Conservation (phyloP, 1,284 basidiomycete species). For the Sanghuangporus sanghuang region DNA sequence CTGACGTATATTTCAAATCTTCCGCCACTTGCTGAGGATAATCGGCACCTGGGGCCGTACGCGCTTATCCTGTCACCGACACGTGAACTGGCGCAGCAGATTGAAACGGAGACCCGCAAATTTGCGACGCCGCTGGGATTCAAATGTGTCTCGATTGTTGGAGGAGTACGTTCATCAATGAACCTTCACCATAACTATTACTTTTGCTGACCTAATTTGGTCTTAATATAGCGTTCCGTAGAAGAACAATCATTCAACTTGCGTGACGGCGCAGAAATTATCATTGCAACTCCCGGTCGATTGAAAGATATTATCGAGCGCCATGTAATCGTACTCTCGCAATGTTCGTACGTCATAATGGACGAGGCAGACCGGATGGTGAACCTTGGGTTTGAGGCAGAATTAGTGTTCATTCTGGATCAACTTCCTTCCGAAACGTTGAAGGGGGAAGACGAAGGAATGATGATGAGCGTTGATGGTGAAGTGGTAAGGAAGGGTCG, state of each 20-base stretch:
- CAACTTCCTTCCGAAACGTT: constrained; percentile 83
- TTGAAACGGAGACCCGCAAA: constrained; percentile 88
- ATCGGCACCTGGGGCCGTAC: constrained; percentile 89
- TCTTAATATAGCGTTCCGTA: constrained; percentile 59
- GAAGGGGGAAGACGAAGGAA: constrained; percentile 72
- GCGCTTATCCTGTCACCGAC: constrained; percentile 93
- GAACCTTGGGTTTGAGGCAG: constrained; percentile 92
- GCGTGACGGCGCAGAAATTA: constrained; percentile 93
- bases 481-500: constrained; percentile 68
- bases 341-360: constrained; percentile 98
- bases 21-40: constrained; percentile 85
- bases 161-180: constrained; percentile 62
- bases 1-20: constrained; percentile 87
- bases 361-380: constrained; percentile 99
- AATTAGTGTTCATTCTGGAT: constrained; percentile 94
- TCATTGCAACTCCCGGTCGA: constrained; percentile 97
- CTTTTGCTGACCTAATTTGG: constrained; percentile 13
- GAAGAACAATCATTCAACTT: constrained; percentile 98
- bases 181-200: background rate
- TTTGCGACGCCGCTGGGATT: constrained; percentile 87
- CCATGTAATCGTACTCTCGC: constrained; percentile 90
- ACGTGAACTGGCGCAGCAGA: constrained; percentile 96
- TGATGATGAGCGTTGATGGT: constrained; percentile 62
- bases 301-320: constrained; percentile 97
- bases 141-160: constrained; percentile 94